Evolutionary conservation across 2,329 filamentous ascomycete species (phyloP).

Genomic region (Phialophora verrucosa): DNA sequence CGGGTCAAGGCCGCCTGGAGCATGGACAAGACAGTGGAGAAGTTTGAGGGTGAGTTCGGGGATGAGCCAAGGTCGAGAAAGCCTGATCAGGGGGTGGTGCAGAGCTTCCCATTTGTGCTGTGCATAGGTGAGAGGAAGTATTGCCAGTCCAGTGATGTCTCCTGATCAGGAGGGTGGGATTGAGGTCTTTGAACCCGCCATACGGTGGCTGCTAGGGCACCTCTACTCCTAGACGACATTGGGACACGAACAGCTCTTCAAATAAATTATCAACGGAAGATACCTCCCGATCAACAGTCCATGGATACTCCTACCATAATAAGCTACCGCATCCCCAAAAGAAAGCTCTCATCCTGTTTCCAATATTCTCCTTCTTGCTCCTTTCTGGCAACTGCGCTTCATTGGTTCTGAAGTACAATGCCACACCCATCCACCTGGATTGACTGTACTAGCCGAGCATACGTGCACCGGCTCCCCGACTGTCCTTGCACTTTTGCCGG

Average conservation of each 20-base stretch:
- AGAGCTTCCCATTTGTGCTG: conserved; percentile 52
- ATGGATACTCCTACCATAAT: neutral
- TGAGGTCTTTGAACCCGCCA: neutral
- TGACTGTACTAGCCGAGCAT: neutral
- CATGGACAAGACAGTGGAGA: conserved; percentile 58
- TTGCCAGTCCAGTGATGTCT: conserved; percentile 18
- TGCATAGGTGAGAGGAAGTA: conserved; percentile 44
- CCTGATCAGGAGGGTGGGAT: neutral
- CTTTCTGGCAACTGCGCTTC: neutral
- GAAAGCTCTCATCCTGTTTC: neutral
- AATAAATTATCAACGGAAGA: neutral
- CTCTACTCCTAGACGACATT: neutral
- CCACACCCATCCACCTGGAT: neutral
- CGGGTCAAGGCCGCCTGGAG: conserved; percentile 56
- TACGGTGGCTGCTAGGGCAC: neutral
- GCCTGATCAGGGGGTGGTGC: conserved; percentile 42
- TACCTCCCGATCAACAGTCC: neutral
- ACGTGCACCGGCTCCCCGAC: neutral
- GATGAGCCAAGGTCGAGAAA: conserved; percentile 9
- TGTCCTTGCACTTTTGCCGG: neutral
- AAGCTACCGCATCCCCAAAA: neutral
- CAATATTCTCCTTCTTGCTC: neutral
- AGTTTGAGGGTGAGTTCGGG: conserved; percentile 49
- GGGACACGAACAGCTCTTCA: neutral
- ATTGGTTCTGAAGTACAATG: neutral